Evolutionary conservation across 2,329 filamentous ascomycete genomes (phyloP).

Genomic region (Calonectria pseudoreteaudii): DNA sequence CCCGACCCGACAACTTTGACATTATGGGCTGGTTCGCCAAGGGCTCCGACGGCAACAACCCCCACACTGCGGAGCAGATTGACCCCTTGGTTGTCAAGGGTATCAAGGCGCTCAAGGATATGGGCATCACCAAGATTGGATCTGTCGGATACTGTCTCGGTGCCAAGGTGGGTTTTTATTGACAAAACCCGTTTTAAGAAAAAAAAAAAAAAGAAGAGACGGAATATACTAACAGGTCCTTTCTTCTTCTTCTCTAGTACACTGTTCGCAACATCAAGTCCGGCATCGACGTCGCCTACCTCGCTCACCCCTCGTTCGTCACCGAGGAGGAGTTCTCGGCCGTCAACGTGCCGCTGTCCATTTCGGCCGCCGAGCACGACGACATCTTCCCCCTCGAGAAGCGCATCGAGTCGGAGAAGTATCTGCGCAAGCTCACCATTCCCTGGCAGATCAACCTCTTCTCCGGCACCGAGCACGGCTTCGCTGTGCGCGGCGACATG

Average conservation of each 20-base stretch:
- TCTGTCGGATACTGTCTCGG: constrained; percentile 76
- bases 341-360: constrained; percentile 67
- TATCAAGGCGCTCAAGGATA: constrained; percentile 67
- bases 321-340: constrained; percentile 68
- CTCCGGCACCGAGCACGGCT: constrained; percentile 77
- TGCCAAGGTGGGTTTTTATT: constrained; percentile 68
- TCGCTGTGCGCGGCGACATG: constrained; percentile 75
- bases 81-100: constrained; percentile 50
- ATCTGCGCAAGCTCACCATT: constrained; percentile 63
- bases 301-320: constrained; percentile 74
- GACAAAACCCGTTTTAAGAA: neutral
- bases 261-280: constrained; percentile 73
- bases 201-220: no score
- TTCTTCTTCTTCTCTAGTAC: constrained; percentile 59
- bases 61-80: constrained; percentile 48
- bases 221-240: neutral
- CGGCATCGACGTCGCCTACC: constrained; percentile 68
- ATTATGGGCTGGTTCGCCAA: constrained; percentile 49
- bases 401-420: constrained; percentile 68
- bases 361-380: constrained; percentile 74
- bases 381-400: constrained; percentile 66
- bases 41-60: constrained; percentile 62
- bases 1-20: constrained; percentile 44
- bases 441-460: constrained; percentile 79
- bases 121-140: constrained; percentile 65